Evolutionary conservation across 371 early-diverging fungal genomes (phyloP), one percentile per base, ranked within the genome.

Genomic region (Fennellomyces sp.): DNA sequence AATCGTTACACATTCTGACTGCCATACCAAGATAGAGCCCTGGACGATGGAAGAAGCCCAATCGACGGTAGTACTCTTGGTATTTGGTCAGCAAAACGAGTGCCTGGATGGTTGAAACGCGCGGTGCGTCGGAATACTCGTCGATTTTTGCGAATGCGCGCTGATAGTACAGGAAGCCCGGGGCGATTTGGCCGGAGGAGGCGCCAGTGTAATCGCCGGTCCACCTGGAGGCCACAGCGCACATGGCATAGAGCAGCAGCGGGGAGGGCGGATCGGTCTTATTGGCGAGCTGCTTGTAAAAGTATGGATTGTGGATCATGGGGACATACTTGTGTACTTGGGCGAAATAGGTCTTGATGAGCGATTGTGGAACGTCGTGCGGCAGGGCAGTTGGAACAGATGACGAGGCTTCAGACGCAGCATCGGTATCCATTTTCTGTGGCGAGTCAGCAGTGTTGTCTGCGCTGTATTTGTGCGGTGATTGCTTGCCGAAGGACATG

Each of bases 1-100:
- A 68, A 55, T 91, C 92, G 54, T 86, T 79, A 13, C 89, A 87
- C 89, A 92, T 92, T 17, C 86, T 78, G 11, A 88, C 84, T 21
- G 93, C 94, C 84, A 74, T 70, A 1, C 75, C 65, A 10, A 80
- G 54, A 54, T 69, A 80, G 10, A 67, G 42, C 31, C 72, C 63
- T 0, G 80, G 69, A 5, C 77, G 66, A 49, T 69, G 67, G 57
- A 75, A 73, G 41, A 67, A 80, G 0, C 80, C 80, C 0, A 65
- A 33, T 0, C 80, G 65, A 25, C 69, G 72, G 38, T 64, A 69
- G 19, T 83, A 83, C 50, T 88, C 83, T 56, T 83, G 86, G 61
- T 91, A 91, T 29, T 87, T 86, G 3, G 89, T 82, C 65, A 93
- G 64, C 26, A 91, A 65, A 17, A 92, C 66, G 17, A 93, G 68